A percentile compares a stretch with the other conserved stretches of the same genome.
Conservation (phyloP, 2,329 filamentous ascomycete genomes). For the Orbilia blumenaviensis region DNA sequence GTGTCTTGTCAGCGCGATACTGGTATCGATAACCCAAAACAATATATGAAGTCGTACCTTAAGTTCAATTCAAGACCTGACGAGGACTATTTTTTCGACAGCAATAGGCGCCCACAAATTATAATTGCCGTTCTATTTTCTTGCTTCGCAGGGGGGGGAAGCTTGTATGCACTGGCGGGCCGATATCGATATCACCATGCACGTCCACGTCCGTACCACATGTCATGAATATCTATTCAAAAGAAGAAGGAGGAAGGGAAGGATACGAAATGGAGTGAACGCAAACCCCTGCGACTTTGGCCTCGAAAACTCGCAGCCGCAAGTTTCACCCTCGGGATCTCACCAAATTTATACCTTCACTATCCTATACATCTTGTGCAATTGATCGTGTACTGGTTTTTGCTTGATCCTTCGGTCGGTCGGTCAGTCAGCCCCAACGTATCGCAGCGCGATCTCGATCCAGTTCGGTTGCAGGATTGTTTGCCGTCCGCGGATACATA, state of each 20-base stretch:
- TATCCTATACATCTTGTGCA: neutral
- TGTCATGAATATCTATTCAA: neutral
- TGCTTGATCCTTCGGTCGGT: neutral
- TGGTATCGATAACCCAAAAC: no score
- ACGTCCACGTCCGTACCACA: neutral
- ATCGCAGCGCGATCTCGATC: no score
- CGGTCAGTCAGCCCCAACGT: neutral
- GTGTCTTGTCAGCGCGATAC: neutral
- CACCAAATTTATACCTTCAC: neutral
- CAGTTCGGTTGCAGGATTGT: no score
- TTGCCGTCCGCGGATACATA: no score
- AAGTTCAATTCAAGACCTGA: no score
- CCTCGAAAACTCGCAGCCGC: neutral
- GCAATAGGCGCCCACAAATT: no score
- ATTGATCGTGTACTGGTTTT: neutral
- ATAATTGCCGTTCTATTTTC: no score
- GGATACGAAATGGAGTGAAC: no score
- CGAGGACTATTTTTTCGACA: no score
- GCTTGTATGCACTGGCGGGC: no score
- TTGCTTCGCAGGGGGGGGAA: no score
- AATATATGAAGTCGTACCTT: no score
- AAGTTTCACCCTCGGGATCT: neutral
- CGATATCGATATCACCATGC: neutral
- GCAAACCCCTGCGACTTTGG: neutral
- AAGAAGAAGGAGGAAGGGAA: neutral